phyloP scores from a whole-genome alignment of 345 rosid genomes.

The Mallotus nudiflorus region DNA sequence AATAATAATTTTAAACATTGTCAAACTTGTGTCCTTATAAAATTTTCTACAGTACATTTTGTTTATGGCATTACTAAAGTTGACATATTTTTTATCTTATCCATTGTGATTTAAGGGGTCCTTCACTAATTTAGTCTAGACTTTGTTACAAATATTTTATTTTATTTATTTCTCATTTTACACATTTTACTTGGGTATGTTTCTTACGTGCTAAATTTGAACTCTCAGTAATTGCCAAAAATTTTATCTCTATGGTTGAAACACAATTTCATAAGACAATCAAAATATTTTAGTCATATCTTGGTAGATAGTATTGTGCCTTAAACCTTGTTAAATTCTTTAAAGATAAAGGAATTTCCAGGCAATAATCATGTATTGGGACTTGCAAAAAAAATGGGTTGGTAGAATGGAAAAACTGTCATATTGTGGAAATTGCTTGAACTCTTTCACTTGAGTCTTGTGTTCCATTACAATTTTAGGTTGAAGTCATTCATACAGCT shows the following conservation, averaged over 20 bases:
- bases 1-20: too few relatives aligned
- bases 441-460: not conserved
- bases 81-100: not conserved
- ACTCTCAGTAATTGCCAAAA: too few relatives aligned
- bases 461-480: constrained; percentile 2
- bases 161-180: constrained; percentile 1
- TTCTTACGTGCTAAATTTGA: not conserved
- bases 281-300: constrained; percentile 4
- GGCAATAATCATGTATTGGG: not conserved
- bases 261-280: constrained; percentile 2
- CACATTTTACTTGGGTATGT: not conserved
- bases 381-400: not conserved
- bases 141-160: too few relatives aligned
- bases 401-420: not conserved
- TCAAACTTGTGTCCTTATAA: constrained; percentile 1
- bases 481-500: not conserved
- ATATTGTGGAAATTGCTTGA: not conserved
- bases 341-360: not conserved
- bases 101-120: not conserved
- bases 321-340: too few relatives aligned
- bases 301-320: not conserved
- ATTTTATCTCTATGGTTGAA: not conserved
- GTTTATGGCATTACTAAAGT: constrained; percentile 2
- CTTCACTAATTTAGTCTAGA: constrained; percentile 1
- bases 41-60: not conserved